Evolutionary conservation across 1,139 yeast species (phyloP).

Genomic region (Saccharomyces pastorianus): DNA sequence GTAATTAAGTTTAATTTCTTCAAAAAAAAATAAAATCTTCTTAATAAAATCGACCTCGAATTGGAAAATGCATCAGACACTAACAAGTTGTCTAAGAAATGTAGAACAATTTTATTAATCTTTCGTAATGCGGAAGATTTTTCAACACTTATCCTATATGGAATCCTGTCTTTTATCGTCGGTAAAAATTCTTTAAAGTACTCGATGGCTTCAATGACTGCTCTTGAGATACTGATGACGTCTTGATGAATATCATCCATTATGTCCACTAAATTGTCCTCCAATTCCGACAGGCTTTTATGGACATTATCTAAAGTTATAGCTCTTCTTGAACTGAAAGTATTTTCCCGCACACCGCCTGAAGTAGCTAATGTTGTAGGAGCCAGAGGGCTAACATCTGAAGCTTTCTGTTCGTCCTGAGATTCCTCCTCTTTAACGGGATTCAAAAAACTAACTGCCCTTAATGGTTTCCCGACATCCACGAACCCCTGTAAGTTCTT

Average conservation of each 20-base stretch:
- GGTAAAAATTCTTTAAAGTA: slow-evolving; percentile 22
- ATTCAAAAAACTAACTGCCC: slow-evolving; percentile 27
- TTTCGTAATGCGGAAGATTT: slow-evolving; percentile 39
- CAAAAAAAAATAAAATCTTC: slow-evolving; percentile 49
- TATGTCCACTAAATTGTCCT: slow-evolving; percentile 42
- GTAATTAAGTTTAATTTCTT: slow-evolving; percentile 32
- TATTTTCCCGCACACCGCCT: background rate
- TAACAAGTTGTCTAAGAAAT: slow-evolving; percentile 62
- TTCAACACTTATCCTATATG: slow-evolving; percentile 26
- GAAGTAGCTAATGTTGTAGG: background rate
- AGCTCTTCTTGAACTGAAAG: background rate
- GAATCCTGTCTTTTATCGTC: slow-evolving; percentile 7
- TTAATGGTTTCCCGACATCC: slow-evolving; percentile 36
- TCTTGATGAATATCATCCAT: slow-evolving; percentile 52
- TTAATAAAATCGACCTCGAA: slow-evolving; percentile 54
- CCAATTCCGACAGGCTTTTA: slow-evolving; percentile 31
- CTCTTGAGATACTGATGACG: slow-evolving; percentile 49
- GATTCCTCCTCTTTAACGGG: slow-evolving; percentile 32
- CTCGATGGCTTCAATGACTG: slow-evolving; percentile 52
- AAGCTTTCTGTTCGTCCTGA: slow-evolving; percentile 5
- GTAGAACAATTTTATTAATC: slow-evolving; percentile 53
- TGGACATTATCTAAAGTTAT: slow-evolving; percentile 16
- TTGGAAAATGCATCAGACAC: slow-evolving; percentile 56
- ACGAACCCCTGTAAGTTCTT: slow-evolving; percentile 5
- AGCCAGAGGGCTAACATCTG: background rate